A percentile compares a stretch with the other conserved stretches of the same genome.
Evolutionary conservation across 129 eudicot genomes (phyloP).

Genomic region (Erigeron canadensis): DNA sequence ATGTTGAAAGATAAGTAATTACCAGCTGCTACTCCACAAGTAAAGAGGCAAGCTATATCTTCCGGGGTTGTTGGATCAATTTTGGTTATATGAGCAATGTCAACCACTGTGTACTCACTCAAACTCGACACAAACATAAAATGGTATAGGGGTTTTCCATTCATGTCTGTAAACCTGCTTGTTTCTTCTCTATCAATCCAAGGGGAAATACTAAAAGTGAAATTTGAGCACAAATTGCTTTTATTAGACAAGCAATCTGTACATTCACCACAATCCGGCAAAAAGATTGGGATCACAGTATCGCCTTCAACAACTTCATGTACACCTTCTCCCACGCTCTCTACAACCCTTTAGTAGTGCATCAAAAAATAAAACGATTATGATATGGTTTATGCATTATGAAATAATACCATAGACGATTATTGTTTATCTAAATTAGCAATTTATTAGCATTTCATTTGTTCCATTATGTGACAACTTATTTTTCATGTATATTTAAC

Average conservation of each 20-base stretch:
- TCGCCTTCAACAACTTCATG: slow-evolving; percentile 63
- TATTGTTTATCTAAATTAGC: no score
- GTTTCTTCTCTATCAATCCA: slow-evolving; percentile 69
- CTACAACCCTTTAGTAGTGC: slow-evolving; percentile 50
- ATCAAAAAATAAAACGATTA: slow-evolving; percentile 25
- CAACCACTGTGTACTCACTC: slow-evolving; percentile 75
- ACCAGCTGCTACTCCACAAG: slow-evolving; percentile 89
- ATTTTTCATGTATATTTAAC: no score
- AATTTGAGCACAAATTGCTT: slow-evolving; percentile 70
- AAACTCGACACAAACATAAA: slow-evolving; percentile 64
- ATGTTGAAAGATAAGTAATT: slow-evolving; percentile 7
- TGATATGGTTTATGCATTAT: background rate
- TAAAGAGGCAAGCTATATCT: slow-evolving; percentile 71
- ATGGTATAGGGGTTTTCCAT: slow-evolving; percentile 66
- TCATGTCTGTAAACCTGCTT: slow-evolving; percentile 72
- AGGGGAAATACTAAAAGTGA: slow-evolving; percentile 51
- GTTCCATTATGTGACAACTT: no score
- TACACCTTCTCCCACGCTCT: slow-evolving; percentile 75
- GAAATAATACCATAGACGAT: no score
- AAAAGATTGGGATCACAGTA: slow-evolving; percentile 60
- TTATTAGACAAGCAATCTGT: slow-evolving; percentile 57
- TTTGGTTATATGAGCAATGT: slow-evolving; percentile 59
- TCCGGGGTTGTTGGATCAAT: slow-evolving; percentile 67
- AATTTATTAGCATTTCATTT: no score
- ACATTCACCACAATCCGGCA: slow-evolving; percentile 79